phyloP scores from a whole-genome alignment of 352 stramenopile species.

The Phytophthora pluvialis region DNA sequence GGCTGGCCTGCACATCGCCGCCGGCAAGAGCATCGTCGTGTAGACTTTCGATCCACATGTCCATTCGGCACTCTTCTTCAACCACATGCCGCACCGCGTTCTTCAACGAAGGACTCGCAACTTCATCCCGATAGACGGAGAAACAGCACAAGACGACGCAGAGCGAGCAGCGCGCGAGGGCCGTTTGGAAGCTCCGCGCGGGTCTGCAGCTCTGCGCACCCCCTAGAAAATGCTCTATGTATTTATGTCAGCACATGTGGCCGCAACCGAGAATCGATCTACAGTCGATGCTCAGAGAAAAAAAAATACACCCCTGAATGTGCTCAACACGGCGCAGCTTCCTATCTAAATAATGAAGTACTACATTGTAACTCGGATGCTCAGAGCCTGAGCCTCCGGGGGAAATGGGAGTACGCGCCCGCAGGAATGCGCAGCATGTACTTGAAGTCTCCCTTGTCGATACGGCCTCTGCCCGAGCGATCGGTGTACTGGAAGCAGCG shows the following conservation, averaged over 20 bases:
- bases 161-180: constrained; percentile 17
- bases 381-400: constrained; percentile 41
- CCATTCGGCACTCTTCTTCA: constrained; percentile 12
- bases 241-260: constrained; percentile 35
- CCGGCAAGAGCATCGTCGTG: constrained; percentile 77
- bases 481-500: constrained; percentile 70
- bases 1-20: constrained; percentile 63
- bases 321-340: constrained; percentile 9
- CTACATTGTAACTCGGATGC: neutral
- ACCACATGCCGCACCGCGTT: constrained; percentile 2
- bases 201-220: constrained; percentile 8
- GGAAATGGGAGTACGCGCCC: constrained; percentile 57
- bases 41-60: constrained; percentile 36
- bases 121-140: constrained; percentile 28
- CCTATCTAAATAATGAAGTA: constrained; percentile 1
- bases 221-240: constrained; percentile 31
- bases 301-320: constrained; percentile 35
- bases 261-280: neutral
- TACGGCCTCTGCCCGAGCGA: constrained; percentile 37
- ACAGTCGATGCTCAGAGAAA: constrained; percentile 15
- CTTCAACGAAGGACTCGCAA: constrained; percentile 10
- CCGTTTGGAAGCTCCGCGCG: constrained; percentile 32
- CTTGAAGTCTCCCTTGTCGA: constrained; percentile 54
- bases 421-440: constrained; percentile 57
- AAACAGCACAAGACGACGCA: constrained; percentile 26